Evolutionary conservation across 1,284 basidiomycete genomes (phyloP), one percentile per base, ranked within the genome.

Genomic region (Hemileia vastatrix): DNA sequence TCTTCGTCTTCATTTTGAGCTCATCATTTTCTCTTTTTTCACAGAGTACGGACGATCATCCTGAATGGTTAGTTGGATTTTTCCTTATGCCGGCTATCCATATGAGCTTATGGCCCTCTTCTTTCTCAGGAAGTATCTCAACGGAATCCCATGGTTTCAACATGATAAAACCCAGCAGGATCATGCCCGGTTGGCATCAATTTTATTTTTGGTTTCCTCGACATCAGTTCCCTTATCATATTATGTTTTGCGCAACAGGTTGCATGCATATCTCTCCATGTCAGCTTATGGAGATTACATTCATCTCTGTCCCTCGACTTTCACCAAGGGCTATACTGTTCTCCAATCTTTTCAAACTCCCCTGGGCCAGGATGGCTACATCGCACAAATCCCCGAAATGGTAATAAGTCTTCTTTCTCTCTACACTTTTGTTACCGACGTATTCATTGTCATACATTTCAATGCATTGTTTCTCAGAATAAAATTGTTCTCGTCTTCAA

Each of bases 401-500:
- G 57, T 54, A 48, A 48, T 57, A 44, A n/a, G 4, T 21, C 33
- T 13, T 18, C 15, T 48, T 31, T 54, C n/a, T 8, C 3, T 4
- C 15, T 19, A 44, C 19, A 43, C n/a, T 8, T 19, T 23, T 8
- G 21, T 18, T 4, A 4, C n/a, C 2, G 44, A n/a, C n/a, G n/a
- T n/a, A n/a, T n/a, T n/a, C n/a, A n/a, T n/a, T n/a, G n/a, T n/a
- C n/a, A n/a, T n/a, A n/a, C n/a, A n/a, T n/a, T n/a, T n/a, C n/a
- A n/a, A n/a, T n/a, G n/a, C 31, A 9, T 18, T 24, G 27, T 23
- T 51, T 27, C 21, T 8, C 33, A 49, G 47, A 44, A 50, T 1
- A 59, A 66, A 53, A 61, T 66, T n/a, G 66, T 67, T 13, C 59
- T 67, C 40, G 66, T 67, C 24, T 67, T 67, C 51, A 65, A 64